Base-by-base conservation (phyloP, 1,284 basidiomycete species). In the Malassezia obtusa region DNA sequence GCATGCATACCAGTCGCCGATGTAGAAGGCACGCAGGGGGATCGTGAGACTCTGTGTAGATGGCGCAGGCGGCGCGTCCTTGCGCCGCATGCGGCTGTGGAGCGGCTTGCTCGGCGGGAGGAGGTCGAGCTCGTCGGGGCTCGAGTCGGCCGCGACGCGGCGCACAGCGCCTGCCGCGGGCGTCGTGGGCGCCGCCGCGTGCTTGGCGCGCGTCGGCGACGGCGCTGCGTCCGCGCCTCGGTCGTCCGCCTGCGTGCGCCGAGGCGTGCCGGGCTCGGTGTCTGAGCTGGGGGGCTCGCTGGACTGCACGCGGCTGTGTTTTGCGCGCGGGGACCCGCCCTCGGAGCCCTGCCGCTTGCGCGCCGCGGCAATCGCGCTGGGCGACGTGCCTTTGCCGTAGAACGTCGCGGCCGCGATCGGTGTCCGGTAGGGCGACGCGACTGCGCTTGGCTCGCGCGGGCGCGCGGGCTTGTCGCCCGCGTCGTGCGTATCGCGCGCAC, bases 121-220 rank as follows among this genome's bases (percentile, higher is more conserved):
- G 22, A 56, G 38, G 30, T 56, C 49, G n/a, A 56, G 49, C 35
- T 56, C 53, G 26, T 56, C 53, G 1, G 26, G 47, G 37, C 53
- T 50, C n/a, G 49, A 36, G 30, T 56, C 48, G n/a, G n/a, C 26
- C 2, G 22, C 19, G 24, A 11, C 12, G 40, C 21, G 21, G 12
- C n/a, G 19, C 21, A 17, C 19, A 3, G 35, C 35, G 35, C 30
- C 11, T 2, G 30, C 30, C 9, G 38, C 26, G 38, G 6, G 19
- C 21, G 21, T 6, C 10, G 31, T 14, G 12, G 10, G 31, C 28
- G 28, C 12, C 28, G 28, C 7, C 28, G 28, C 12, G 28, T 30
- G 28, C 28, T 30, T 6, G 7, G 12, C 7, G 6, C 28, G 28
- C 28, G 28, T 6, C 28, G 28, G 28, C 6, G 28, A 30, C 28